Evolutionary conservation across 73 alveolate species (phyloP), one percentile per base, ranked within the genome.

Genomic region (Uronychia binucleata): DNA sequence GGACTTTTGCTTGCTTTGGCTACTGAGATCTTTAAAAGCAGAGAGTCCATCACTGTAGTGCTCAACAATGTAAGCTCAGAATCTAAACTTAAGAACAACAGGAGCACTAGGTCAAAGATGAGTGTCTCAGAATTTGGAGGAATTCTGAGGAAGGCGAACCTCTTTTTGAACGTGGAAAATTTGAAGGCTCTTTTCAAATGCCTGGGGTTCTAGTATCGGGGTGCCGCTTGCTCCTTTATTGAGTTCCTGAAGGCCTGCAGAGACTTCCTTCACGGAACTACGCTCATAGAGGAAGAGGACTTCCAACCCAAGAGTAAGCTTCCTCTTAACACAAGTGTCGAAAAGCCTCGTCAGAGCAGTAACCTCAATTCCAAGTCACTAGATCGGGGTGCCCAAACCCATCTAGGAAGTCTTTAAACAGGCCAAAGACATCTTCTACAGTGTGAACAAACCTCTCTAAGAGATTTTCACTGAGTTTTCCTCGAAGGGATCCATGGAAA

Each of bases 401-500:
- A 11, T 19, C 5, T 11, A 85, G 27, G 86, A 85, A 34, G 14
- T 27, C 78, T 35, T 85, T 27, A 1, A 77, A 57, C 28, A 27
- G 32, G 57, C 77, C 29, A 85, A 85, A 58, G 91, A 85, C 57
- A 27, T 85, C 14, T 77, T 85, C 86, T 85, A 85, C 76, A 27
- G 85, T 26, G 30, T 77, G 14, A 60, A 79, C 28, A 77, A 46
- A 33, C 31, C 81, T n/a, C 67, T 85, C 13, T 75, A 77, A 31
- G 85, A 85, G n/a, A 29, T 85, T 59, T 85, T 75, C 78, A 19
- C 75, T 26, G 85, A 85, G 57, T 80, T 78, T 26, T 35, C 59
- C 67, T 5, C 19, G 19, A 5, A 46, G n/a, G 67, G 67, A 5
- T 11, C 67, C 5, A 46, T 46, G 67, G 67, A 46, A 5, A 5